Base-by-base conservation (phyloP, 2,329 filamentous ascomycete genomes). In the Exophiala sp. region DNA sequence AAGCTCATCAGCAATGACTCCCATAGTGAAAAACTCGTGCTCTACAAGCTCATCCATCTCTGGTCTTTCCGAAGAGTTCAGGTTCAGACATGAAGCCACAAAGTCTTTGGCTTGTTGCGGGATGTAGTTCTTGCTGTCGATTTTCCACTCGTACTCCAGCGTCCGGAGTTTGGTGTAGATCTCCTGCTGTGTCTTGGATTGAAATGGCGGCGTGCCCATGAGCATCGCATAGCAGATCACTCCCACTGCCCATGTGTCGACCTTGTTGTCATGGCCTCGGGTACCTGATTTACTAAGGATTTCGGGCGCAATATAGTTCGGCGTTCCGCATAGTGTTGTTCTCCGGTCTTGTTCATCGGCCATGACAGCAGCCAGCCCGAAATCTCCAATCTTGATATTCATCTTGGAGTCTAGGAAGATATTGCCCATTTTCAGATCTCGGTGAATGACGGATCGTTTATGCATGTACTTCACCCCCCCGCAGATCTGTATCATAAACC, bases 391-490 rank as follows among this genome's bases (percentile, higher is more conserved):
- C 67, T 98, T 98, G 62, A 95, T 85, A 64, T 98, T 95, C 91
- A 98, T 96, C 59, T 89, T 77, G 46, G 81, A 81, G 67, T 98
- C 93, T 45, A 98, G 76, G 63, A 98, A 98, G 59, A 98, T 84
- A 66, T 98, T 98, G 42, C 93, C 94, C 76, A 96, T 97, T 71
- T 98, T 98, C 61, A 98, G 71, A 68, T 98, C 93, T 43, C 93
- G 82, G 69, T 98, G 93, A 43, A 97, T 95, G 55, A 98, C 94
- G 58, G 91, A 93, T 65, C 94, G 86, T 63, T 83, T 83, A 68
- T 98, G 94, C 75, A 98, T 86, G 66, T 98, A 98, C 70, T 97
- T 97, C 70, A 98, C 91, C 30, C 93, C 93, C 29, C 93, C 93
- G 58, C 91, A 88, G 53, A 96, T 89, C 68, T 98, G 93, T 34